These are phyloP conservation scores for Crotalaria pallida DNA, from an alignment of 306 rosid species.

Conservation along the genomic window DNA sequence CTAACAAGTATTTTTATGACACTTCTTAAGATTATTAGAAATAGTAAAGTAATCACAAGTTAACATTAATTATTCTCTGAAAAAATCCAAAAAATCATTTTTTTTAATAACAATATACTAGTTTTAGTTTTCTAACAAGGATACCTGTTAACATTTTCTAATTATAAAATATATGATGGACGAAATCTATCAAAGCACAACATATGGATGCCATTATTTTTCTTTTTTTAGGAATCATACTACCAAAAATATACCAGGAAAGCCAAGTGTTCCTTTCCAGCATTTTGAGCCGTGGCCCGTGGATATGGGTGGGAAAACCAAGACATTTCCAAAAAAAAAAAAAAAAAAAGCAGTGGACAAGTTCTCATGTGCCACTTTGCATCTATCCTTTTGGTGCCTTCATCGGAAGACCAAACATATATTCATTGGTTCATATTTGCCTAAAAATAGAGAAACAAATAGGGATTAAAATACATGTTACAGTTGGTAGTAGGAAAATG, in stretches of 20 bases:
- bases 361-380: conserved; percentile 4
- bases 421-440: too few relatives aligned
- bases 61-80: too few relatives aligned
- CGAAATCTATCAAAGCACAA: too few relatives aligned
- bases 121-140: too few relatives aligned
- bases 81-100: too few relatives aligned
- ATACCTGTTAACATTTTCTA: too few relatives aligned
- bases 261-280: neutral
- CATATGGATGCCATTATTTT: too few relatives aligned
- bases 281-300: neutral
- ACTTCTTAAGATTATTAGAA: too few relatives aligned
- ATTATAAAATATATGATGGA: too few relatives aligned
- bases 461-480: neutral
- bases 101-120: too few relatives aligned
- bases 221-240: neutral
- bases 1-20: too few relatives aligned
- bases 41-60: too few relatives aligned
- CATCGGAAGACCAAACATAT: neutral
- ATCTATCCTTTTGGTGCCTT: neutral
- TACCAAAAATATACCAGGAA: neutral
- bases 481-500: neutral
- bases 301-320: neutral
- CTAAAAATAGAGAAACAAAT: neutral
- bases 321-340: neutral
- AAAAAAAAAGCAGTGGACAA: neutral